These are phyloP conservation scores for Phaeophleospora eucalypticola DNA, from an alignment of 2,329 filamentous ascomycete species.

Conservation along the genomic window DNA sequence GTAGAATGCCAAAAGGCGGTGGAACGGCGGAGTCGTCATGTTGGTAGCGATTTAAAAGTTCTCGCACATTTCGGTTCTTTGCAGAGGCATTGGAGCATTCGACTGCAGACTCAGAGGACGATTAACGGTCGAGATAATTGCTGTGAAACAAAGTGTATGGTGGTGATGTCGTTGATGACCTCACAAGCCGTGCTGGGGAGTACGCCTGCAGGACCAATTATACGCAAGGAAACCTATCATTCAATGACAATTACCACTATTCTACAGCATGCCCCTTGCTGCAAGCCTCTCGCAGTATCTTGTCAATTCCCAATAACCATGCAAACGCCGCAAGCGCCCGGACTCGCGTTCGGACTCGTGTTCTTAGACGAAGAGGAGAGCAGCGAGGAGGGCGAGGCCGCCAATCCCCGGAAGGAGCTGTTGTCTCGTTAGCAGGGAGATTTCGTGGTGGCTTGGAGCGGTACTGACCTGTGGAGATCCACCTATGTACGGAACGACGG, in stretches of 20 bases:
- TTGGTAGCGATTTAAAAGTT: background rate
- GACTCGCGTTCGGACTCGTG: background rate
- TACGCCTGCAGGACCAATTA: too few species aligned
- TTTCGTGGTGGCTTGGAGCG: background rate
- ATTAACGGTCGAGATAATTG: too few species aligned
- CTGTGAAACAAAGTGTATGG: too few species aligned
- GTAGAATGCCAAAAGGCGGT: constrained; percentile 37
- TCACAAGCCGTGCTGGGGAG: too few species aligned
- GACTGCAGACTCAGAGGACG: too few species aligned
- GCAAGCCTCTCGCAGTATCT: background rate
- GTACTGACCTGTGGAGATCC: background rate
- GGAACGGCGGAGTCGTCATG: constrained; percentile 27
- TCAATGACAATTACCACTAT: too few species aligned
- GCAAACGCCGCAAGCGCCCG: background rate
- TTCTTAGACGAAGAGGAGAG: background rate
- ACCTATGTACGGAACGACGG: background rate
- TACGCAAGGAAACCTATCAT: too few species aligned
- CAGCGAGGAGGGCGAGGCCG: background rate
- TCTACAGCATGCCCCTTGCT: background rate
- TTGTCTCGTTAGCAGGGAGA: background rate
- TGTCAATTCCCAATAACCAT: background rate
- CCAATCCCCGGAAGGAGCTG: background rate
- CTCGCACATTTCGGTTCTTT: constrained; percentile 3
- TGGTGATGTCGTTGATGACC: background rate
- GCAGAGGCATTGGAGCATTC: constrained; percentile 3